Evolutionary conservation across 2,329 filamentous ascomycete species (phyloP).

Genomic region (Talaromyces sp.): DNA sequence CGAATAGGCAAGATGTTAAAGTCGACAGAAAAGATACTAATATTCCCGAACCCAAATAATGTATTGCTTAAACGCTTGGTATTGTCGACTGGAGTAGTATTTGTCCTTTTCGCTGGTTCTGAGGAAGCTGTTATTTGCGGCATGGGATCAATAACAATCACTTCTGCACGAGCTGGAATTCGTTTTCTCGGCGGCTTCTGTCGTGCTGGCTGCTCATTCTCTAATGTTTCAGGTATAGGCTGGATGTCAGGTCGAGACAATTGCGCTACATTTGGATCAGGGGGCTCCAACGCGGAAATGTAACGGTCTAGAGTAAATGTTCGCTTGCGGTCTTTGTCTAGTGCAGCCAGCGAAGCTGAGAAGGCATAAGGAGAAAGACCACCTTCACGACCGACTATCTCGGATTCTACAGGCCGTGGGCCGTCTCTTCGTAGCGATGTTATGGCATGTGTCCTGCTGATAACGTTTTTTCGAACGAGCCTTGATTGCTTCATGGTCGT

Average conservation of each 20-base stretch:
- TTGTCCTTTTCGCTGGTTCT: not conserved
- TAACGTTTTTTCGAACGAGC: slow-evolving; percentile 30
- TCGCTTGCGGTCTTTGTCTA: slow-evolving; percentile 30
- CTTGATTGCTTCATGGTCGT: slow-evolving; percentile 7
- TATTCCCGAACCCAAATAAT: slow-evolving; percentile 47
- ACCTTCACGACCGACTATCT: slow-evolving; percentile 19
- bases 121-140: slow-evolving; percentile 5
- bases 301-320: slow-evolving; percentile 38
- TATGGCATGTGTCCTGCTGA: slow-evolving; percentile 33
- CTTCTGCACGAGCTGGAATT: slow-evolving; percentile 4
- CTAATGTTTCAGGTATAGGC: not conserved
- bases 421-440: slow-evolving; percentile 35
- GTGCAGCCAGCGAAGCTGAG: slow-evolving; percentile 30
- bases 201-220: not conserved
- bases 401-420: slow-evolving; percentile 35
- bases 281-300: slow-evolving; percentile 24
- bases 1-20: slow-evolving; percentile 53
- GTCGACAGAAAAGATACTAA: slow-evolving; percentile 51
- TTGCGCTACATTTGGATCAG: slow-evolving; percentile 8
- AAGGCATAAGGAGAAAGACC: slow-evolving; percentile 26
- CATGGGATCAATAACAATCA: slow-evolving; percentile 10
- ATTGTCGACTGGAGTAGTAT: slow-evolving; percentile 11
- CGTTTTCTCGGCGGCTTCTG: slow-evolving; percentile 26
- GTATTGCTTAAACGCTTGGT: not conserved
- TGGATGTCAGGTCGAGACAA: not conserved